Base-by-base conservation (phyloP, 352 stramenopile genomes). In the Globisporangium sylvaticum region DNA sequence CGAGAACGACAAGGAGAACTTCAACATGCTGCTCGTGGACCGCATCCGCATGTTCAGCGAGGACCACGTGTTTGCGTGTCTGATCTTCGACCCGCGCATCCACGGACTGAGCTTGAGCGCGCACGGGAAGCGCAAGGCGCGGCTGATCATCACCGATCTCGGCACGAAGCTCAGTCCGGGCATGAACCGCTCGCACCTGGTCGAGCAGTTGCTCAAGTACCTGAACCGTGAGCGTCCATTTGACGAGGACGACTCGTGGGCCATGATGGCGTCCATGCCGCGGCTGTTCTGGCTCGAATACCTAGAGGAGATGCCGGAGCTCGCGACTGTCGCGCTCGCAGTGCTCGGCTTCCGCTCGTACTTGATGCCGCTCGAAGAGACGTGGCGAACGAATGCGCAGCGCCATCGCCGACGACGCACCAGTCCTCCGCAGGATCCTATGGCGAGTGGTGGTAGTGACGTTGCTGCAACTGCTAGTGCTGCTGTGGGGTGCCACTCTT, bases 271-370 rank as follows among this genome's bases (percentile, higher is more conserved):
- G 42, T 69, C 62, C 22, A 72, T 80, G 31, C 76, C 76, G 6
- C 56, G 76, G n/a, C 66, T 84, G 6, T 84, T 84, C 48, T 84
- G 76, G 76, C 65, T 81, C 12, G 76, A 84, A 56, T 84, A 73
- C 56, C 53, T 64, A 15, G 32, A 54, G 4, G 76, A 84, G 54
- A 66, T 67, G 18, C 69, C 65, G 0, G 76, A 78, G 46, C 64
- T 84, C 22, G 70, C 76, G 15, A 65, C 68, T 9, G 65, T 84
- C 4, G 76, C 76, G n/a, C 65, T 81, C 20, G 69, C 66, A 0
- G 59, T 78, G 27, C 58, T 84, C 14, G 69, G 69, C 9, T 73
- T 71, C 29, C 74, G 71, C 14, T 64, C 74, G 2, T 75, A 71
- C 50, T 60, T 78, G 39, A 57, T 68, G 50, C 70, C 74, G 31